These are phyloP conservation scores for Euphorbia peplus DNA, from an alignment of 345 rosid species.

Conservation along the genomic window DNA sequence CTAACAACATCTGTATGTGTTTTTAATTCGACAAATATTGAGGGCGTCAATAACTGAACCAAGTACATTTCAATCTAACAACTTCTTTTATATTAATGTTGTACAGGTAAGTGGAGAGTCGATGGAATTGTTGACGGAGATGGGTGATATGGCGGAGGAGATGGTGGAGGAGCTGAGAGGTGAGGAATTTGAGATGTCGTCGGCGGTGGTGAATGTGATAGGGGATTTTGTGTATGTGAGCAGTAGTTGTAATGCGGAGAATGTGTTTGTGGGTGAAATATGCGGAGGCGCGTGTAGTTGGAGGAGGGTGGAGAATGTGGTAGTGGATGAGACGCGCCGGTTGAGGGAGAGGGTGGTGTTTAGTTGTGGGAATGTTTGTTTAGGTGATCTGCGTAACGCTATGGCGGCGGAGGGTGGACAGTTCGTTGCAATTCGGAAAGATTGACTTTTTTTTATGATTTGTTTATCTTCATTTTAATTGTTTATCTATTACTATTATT, in stretches of 20 bases:
- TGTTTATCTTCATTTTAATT: not conserved
- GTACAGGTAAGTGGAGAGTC: conserved; percentile 26
- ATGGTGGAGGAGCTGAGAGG: conserved; percentile 41
- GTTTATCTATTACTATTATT: no score
- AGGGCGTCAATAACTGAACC: no score
- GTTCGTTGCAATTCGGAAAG: conserved; percentile 12
- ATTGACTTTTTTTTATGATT: not conserved
- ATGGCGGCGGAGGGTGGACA: conserved; percentile 9
- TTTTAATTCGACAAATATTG: no score
- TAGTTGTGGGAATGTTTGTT: conserved; percentile 43
- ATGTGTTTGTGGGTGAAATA: conserved; percentile 47
- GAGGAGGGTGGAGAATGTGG: conserved; percentile 36
- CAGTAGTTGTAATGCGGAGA: conserved; percentile 23
- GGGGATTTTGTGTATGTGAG: conserved; percentile 39
- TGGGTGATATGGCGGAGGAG: conserved; percentile 50
- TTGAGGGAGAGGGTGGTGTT: conserved; percentile 29
- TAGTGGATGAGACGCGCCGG: conserved; percentile 16
- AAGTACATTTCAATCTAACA: no score
- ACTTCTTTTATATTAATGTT: no score
- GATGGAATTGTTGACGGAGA: conserved; percentile 25
- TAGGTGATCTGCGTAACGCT: conserved; percentile 51
- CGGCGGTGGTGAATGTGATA: conserved; percentile 32
- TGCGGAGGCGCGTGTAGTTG: conserved; percentile 32
- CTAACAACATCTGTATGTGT: no score
- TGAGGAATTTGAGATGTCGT: conserved; percentile 18